Evolutionary conservation across 148 eudicot species (phyloP), one percentile per base, ranked within the genome.

Genomic region (Rhododendron ovatum): DNA sequence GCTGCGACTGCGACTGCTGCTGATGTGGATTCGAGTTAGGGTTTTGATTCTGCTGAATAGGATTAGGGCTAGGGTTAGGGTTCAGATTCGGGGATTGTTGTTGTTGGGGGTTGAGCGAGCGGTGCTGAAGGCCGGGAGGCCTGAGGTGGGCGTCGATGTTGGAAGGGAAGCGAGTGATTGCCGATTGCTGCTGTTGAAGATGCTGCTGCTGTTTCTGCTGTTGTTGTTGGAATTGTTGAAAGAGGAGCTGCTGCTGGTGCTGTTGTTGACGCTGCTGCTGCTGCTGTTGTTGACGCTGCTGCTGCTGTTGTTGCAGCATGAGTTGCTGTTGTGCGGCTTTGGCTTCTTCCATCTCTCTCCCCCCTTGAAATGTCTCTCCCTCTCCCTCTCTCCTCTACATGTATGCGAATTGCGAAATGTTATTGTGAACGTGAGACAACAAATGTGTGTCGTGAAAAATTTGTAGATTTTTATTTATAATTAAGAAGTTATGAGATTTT

Each of bases 91-190:
- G 85, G 88, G 4, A 77, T 5, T 85, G 81, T 26, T 75, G 82
- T 71, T 30, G 88, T 76, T 73, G 89, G 55, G 80, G 86, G 18
- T 80, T 87, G 81, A 80, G 74, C 14, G 83, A 85, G 55, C 80
- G 85, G 30, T 90, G 91, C 30, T 83, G 86, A 55, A 89, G 81
- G 20, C 91, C 90, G 3, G 89, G 92, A 24, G 95, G 93, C 30
- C 94, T 90, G 47, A 92, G 88, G 87, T 95, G 98, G 63, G 93
- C 95, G 20, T 93, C 94, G 80, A 94, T 94, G 86, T 93, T 93
- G 51, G 98, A 93, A 26, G 98, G 98, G 82, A 94, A 94, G 11
- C 98, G 94, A 51, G 98, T 89, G 53, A 94, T 91, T 7, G 94
- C 95, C 10, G 89, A 89, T 17, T 90, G 85, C 35, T 89, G 90